phyloP scores from a whole-genome alignment of 352 stramenopile species.

The Globisporangium nunn region DNA sequence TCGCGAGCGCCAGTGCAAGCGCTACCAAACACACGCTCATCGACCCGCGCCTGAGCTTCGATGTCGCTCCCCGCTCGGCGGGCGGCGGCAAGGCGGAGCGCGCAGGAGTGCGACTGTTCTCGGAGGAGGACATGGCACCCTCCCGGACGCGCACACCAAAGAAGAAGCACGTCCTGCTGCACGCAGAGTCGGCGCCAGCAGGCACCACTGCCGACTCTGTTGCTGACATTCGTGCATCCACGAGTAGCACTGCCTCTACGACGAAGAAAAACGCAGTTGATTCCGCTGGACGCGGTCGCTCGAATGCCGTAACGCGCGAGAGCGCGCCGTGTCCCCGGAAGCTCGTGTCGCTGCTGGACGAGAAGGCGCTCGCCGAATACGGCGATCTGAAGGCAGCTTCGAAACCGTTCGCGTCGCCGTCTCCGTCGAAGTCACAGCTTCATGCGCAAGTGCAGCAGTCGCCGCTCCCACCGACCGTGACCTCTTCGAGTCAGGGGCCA shows the following conservation, averaged over 20 bases:
- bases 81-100: neutral
- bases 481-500: constrained; percentile 1
- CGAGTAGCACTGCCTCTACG: constrained; percentile 5
- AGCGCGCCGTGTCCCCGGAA: constrained; percentile 10
- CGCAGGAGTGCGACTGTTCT: constrained; percentile 12
- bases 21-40: constrained; percentile 10
- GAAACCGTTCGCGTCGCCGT: neutral
- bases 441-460: neutral
- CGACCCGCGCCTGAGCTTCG: constrained; percentile 12
- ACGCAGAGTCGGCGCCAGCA: constrained; percentile 1
- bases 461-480: constrained; percentile 2
- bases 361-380: constrained; percentile 9
- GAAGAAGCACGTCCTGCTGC: constrained; percentile 3
- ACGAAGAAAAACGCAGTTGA: constrained; percentile 1
- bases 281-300: neutral
- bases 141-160: neutral
- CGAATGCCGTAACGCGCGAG: constrained; percentile 8
- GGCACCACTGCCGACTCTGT: neutral
- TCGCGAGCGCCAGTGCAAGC: neutral
- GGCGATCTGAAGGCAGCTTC: neutral
- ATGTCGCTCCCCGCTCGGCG: neutral
- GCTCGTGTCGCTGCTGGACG: constrained; percentile 26
- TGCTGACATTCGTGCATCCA: neutral
- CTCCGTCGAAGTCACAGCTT: neutral
- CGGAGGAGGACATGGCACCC: constrained; percentile 9